Evolutionary conservation across 768 basidiomycete genomes (phyloP), one percentile per base, ranked within the genome.

Genomic region (Boletus sp.): DNA sequence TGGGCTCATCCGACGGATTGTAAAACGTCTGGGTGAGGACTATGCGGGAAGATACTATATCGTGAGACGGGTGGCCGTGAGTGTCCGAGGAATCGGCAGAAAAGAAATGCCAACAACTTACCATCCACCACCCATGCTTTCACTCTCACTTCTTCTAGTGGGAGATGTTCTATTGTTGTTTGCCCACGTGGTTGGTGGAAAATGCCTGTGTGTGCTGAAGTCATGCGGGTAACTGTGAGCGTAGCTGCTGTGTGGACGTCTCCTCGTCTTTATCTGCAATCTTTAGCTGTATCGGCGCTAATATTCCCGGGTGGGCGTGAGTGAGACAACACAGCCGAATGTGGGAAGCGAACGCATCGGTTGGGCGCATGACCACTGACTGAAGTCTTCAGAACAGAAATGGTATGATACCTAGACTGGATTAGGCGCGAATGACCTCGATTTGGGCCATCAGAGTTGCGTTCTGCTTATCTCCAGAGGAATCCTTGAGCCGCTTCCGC

Each of bases 101-200:
- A 58, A 47, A 52, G 50, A 8, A 56, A 55, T 4, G 14, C 20
- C 8, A 17, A 41, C 42, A 42, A 63, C 63, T 51, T 50, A 81
- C 80, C 72, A 48, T 82, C 80, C 0, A 81, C 67, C 2, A 82
- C 72, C 50, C 77, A 68, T 0, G 71, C 77, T 14, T 68, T 74
- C 9, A 78, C 74, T 1, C 42, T 62, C 14, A 82, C 73, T 50
- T 80, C 69, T 54, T 80, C 76, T 0, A 83, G 67, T 1, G 73
- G 64, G 1, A 83, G 72, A 61, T 75, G 57, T n/a, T 64, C 59
- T 12, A 73, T 57, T 14, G 46, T 48, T 7, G 53, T 40, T 39
- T 64, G 50, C 39, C 71, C 70, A 11, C 44, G 52, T 3, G 65
- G 61, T 41, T 67, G 69, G 56, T 77, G 66, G 8, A 67, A 65